Percentiles rank a stretch among this genome's conserved stretches.
Conservation (phyloP, 495 filamentous ascomycete species). For the Hapsidospora chrysogenum region DNA sequence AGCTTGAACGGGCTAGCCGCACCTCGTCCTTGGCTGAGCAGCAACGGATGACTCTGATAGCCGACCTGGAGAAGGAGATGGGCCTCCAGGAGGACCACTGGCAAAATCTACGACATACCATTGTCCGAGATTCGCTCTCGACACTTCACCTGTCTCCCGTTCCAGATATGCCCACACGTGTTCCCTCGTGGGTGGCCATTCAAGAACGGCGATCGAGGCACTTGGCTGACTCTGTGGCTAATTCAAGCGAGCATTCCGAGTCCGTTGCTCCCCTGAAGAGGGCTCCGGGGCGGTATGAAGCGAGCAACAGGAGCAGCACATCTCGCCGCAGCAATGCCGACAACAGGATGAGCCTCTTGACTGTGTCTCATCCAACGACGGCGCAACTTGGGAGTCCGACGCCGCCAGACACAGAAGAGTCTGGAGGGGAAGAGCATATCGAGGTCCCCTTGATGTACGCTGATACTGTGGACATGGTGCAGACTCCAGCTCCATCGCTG, state of each 20-base stretch:
- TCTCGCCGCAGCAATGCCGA: too few species aligned
- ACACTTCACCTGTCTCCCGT: slow-evolving; percentile 16
- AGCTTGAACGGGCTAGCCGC: slow-evolving; percentile 18
- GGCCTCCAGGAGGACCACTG: slow-evolving; percentile 31
- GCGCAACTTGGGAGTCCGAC: slow-evolving; percentile 30
- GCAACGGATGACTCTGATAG: slow-evolving; percentile 23
- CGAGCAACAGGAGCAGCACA: too few species aligned
- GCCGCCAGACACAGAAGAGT: slow-evolving; percentile 27
- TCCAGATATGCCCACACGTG: too few species aligned
- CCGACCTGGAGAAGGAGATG: slow-evolving; percentile 37
- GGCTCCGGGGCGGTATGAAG: too few species aligned
- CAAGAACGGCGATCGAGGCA: too few species aligned
- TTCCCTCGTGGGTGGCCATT: too few species aligned
- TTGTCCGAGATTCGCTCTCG: slow-evolving; percentile 29
- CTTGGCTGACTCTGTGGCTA: too few species aligned
- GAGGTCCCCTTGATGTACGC: background rate
- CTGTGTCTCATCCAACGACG: slow-evolving; percentile 12
- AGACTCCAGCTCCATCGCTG: background rate
- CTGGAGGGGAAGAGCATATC: slow-evolving; percentile 14
- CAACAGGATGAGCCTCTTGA: background rate
- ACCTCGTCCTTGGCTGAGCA: slow-evolving; percentile 14
- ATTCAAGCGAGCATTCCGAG: too few species aligned
- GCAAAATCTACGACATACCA: slow-evolving; percentile 29
- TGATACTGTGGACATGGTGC: background rate
- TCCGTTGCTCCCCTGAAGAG: too few species aligned